Percentiles rank a stretch among this genome's conserved stretches.
These are phyloP conservation scores for Aspergillus sp. DNA, from an alignment of 2,329 filamentous ascomycete species.

Conservation along the genomic window DNA sequence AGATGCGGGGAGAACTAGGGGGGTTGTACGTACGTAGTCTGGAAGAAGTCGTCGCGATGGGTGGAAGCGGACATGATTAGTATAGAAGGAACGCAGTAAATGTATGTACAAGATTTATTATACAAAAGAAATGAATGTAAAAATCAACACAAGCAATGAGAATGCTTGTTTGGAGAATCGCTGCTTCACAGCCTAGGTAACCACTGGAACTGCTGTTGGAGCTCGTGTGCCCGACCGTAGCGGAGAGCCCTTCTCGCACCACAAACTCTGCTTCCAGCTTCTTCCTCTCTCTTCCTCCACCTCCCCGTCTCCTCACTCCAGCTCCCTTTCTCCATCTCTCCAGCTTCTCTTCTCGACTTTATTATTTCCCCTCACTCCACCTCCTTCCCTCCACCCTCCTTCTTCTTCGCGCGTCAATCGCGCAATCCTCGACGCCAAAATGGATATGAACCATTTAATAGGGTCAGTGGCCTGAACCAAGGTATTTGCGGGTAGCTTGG, in stretches of 20 bases:
- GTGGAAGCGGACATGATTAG: constrained; percentile 63
- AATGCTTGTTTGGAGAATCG: not conserved
- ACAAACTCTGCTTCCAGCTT: constrained; percentile 32
- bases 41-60: constrained; percentile 82
- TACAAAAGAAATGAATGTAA: not conserved
- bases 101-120: not conserved
- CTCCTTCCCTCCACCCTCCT: constrained; percentile 19
- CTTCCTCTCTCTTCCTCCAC: constrained; percentile 23
- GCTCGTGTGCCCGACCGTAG: constrained; percentile 35
- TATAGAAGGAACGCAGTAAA: not conserved
- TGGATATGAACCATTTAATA: constrained; percentile 53
- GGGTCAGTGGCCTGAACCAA: constrained; percentile 40
- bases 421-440: constrained; percentile 35
- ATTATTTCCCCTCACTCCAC: constrained; percentile 26
- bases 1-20: constrained; percentile 2
- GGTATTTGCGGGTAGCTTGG: constrained; percentile 36
- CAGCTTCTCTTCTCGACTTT: constrained; percentile 21
- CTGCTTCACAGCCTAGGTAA: not conserved
- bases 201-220: constrained; percentile 28
- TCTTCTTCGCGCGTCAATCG: constrained; percentile 30
- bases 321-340: constrained; percentile 22
- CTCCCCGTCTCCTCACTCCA: constrained; percentile 9
- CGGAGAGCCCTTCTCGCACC: constrained; percentile 28
- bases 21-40: constrained; percentile 66
- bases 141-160: not conserved